Conservation (phyloP, 352 stramenopile species). For the Pythium phragmiticola region DNA sequence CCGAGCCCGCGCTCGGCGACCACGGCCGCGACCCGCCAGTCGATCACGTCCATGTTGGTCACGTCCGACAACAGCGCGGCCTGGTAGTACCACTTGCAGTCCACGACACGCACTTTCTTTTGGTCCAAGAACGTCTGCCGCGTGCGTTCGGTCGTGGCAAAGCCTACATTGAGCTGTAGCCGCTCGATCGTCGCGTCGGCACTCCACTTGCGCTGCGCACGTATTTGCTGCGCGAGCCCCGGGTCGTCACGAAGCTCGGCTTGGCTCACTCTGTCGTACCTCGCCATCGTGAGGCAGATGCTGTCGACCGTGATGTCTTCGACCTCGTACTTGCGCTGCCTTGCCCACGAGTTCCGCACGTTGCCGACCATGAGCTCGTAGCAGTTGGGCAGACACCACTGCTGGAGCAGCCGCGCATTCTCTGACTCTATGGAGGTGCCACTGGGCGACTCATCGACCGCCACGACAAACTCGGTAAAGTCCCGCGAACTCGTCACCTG, state of each 20-base stretch:
- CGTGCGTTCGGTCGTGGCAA: conserved; percentile 19
- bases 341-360: conserved; percentile 17
- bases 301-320: conserved; percentile 12
- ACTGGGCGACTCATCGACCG: neutral
- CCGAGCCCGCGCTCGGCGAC: conserved; percentile 19
- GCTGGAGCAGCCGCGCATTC: conserved; percentile 8
- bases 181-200: conserved; percentile 18
- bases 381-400: conserved; percentile 23
- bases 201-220: conserved; percentile 19
- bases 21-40: conserved; percentile 21
- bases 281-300: conserved; percentile 7
- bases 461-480: conserved; percentile 13
- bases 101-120: conserved; percentile 19
- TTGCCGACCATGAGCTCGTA: conserved; percentile 18
- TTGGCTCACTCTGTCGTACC: conserved; percentile 19
- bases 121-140: conserved; percentile 10
- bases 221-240: conserved; percentile 21
- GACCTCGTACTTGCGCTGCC: conserved; percentile 20
- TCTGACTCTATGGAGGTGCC: neutral
- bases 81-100: conserved; percentile 23
- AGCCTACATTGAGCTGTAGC: conserved; percentile 21
- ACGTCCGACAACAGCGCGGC: conserved; percentile 18
- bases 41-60: conserved; percentile 9
- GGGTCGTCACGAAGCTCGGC: conserved; percentile 8
- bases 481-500: conserved; percentile 19